Evolutionary conservation across 306 rosid species (phyloP), one percentile per base, ranked within the genome.

Genomic region (Vigna angularis): DNA sequence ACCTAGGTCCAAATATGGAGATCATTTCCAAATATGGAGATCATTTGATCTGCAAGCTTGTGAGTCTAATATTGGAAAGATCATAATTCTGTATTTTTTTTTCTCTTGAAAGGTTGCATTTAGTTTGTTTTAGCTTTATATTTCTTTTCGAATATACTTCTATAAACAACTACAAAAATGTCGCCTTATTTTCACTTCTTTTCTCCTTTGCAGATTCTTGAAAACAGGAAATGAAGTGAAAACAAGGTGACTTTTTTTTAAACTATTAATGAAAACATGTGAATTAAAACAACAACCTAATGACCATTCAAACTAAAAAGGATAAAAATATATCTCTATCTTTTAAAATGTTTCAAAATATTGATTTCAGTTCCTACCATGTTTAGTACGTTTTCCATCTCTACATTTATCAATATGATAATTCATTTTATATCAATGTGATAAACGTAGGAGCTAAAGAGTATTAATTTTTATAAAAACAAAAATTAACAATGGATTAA

Each of bases 181-280:
- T 14, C 56, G 22, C n/a, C 52, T 42, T 45, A 24, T 67, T 67
- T 45, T 22, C 40, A 67, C 40, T 45, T 12, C 38, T 3, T 67
- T 47, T 67, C 38, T 67, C 40, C 38, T 66, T 14, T 44, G 36
- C 56, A 13, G 4, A 67, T 45, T 45, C 56, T 67, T 67, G 73
- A 67, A 42, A 47, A 22, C 40, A 68, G 42, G 40, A 68, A 68
- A 13, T 22, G 5, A 68, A 68, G 14, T 68, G 42, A 26, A 45
- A 68, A 68, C 2, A 12, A 47, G 22, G 57, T 47, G 22, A 26
- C 10, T 3, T 68, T 68, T 47, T 20, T 47, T 24, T 45, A 2
- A 45, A 24, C 26, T 24, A 45, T 68, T 47, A 47, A 24, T 67
- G 40, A 45, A 12, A 44, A 13, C 3, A 45, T 44, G 18, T 20